These are phyloP conservation scores for Tympanopsis confertula DNA, from an alignment of 2,329 filamentous ascomycete genomes.

Conservation along the genomic window DNA sequence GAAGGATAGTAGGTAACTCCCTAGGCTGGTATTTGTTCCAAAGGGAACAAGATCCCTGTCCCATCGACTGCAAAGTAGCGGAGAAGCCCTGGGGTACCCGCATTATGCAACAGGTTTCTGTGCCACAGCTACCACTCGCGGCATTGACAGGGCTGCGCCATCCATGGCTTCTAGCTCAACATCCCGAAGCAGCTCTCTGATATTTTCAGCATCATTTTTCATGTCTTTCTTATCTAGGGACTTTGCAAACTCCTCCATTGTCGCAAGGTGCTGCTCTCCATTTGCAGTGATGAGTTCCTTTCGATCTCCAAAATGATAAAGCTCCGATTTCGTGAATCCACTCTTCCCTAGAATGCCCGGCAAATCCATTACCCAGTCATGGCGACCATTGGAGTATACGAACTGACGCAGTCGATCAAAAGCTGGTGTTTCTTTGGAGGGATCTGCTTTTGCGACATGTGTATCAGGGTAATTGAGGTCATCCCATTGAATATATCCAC, in stretches of 20 bases:
- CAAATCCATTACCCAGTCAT: background rate
- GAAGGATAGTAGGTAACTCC: too few species aligned
- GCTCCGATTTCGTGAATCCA: background rate
- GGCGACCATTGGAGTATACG: background rate
- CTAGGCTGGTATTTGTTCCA: too few species aligned
- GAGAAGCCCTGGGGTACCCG: too few species aligned
- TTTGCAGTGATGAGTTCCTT: background rate
- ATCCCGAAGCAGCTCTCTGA: background rate
- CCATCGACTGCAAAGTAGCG: too few species aligned
- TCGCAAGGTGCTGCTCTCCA: background rate
- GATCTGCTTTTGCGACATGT: background rate
- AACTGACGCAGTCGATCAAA: background rate
- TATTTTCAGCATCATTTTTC: background rate
- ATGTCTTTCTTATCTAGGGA: background rate
- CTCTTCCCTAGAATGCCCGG: background rate
- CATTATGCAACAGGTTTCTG: too few species aligned
- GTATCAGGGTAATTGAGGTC: conserved; percentile 9
- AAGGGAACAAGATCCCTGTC: too few species aligned
- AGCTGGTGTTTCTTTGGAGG: background rate
- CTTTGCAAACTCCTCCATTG: background rate
- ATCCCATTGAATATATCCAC: conserved; percentile 16
- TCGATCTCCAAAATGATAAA: background rate
- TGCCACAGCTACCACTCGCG: background rate
- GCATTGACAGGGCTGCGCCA: background rate
- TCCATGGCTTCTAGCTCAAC: background rate